These are phyloP conservation scores for Torulaspora maleeae DNA, from an alignment of 805 yeast species.

Conservation along the genomic window DNA sequence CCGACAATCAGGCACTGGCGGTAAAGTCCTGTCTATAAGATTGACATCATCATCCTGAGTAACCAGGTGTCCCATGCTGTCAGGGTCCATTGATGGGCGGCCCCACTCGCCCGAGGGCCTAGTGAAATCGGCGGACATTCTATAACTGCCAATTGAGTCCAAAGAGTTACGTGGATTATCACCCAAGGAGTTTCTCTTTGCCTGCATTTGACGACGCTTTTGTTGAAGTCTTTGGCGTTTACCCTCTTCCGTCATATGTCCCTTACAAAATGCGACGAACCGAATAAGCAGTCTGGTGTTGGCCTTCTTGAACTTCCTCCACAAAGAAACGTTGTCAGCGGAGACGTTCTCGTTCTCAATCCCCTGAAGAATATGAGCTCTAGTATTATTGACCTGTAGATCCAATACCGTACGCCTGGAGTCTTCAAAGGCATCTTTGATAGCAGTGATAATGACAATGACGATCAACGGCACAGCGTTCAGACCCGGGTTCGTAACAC, in stretches of 20 bases:
- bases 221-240: constrained; percentile 35
- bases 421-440: constrained; percentile 78
- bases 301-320: constrained; percentile 67
- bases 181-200: constrained; percentile 23
- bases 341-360: constrained; percentile 55
- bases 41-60: constrained; percentile 56
- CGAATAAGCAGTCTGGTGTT: constrained; percentile 34
- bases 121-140: constrained; percentile 29
- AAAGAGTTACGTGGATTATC: constrained; percentile 38
- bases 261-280: constrained; percentile 27
- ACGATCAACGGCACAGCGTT: constrained; percentile 76
- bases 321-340: constrained; percentile 57
- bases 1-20: constrained; percentile 36
- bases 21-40: constrained; percentile 52
- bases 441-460: constrained; percentile 67
- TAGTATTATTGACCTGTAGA: constrained; percentile 69
- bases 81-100: constrained; percentile 33
- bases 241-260: constrained; percentile 36
- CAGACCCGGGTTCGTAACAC: constrained; percentile 73
- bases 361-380: constrained; percentile 58
- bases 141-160: constrained; percentile 34
- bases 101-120: constrained; percentile 35
- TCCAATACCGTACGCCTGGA: constrained; percentile 69
- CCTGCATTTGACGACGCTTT: constrained; percentile 30
- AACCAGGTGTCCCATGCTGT: constrained; percentile 53